phyloP scores from a whole-genome alignment of 2,329 filamentous ascomycete species.

The Exophiala alcalophila region DNA sequence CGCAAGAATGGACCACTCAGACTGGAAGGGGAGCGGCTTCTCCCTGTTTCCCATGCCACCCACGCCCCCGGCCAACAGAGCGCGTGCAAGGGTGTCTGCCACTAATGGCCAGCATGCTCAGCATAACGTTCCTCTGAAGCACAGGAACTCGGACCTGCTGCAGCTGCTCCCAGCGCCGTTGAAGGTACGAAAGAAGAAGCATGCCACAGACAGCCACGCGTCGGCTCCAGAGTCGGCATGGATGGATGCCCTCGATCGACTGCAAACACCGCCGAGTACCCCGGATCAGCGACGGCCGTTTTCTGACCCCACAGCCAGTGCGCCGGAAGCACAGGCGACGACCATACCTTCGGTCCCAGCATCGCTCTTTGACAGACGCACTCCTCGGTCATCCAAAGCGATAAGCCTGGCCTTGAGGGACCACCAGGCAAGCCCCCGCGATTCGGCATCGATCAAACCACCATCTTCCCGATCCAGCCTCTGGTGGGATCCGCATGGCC shows the following conservation, averaged over 20 bases:
- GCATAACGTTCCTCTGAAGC: constrained; percentile 1
- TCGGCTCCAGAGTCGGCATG: no score
- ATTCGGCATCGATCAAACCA: constrained; percentile 1
- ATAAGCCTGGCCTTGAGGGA: background rate
- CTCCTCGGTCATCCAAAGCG: no score
- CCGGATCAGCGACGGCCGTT: no score
- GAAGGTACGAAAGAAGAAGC: constrained; percentile 17
- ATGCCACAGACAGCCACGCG: constrained; percentile 1
- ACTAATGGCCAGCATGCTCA: background rate
- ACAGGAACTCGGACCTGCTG: constrained; percentile 1
- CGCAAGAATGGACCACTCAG: constrained; percentile 18
- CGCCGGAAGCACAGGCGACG: no score
- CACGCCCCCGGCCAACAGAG: constrained; percentile 15
- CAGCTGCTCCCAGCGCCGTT: constrained; percentile 12
- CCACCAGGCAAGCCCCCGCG: background rate
- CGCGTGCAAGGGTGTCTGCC: constrained; percentile 10
- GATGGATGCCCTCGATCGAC: no score
- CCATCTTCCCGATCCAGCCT: constrained; percentile 12
- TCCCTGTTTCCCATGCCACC: constrained; percentile 22
- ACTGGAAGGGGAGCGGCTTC: constrained; percentile 13
- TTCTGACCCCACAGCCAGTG: no score
- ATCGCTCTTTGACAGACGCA: no score
- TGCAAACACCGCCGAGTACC: no score
- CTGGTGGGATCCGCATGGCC: constrained; percentile 11
- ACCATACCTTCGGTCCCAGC: no score